phyloP scores from a whole-genome alignment of 2,329 filamentous ascomycete genomes.

The Tolypocladium pustulatum region DNA sequence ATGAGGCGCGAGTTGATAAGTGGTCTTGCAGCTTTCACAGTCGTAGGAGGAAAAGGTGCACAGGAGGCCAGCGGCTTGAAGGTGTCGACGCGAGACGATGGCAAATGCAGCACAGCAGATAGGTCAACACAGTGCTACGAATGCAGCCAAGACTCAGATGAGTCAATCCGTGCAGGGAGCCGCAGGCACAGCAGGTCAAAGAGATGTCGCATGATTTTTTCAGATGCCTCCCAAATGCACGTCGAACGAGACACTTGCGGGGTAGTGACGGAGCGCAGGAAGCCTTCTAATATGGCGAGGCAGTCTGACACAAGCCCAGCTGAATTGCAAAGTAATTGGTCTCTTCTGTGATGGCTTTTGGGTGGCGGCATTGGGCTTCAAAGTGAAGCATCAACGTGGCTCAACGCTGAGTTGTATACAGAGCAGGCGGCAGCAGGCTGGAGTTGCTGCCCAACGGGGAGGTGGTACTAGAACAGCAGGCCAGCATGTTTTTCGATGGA shows the following conservation, averaged over 20 bases:
- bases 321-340: neutral
- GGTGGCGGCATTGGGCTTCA: neutral
- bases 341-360: neutral
- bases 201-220: neutral
- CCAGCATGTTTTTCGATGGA: neutral
- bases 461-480: neutral
- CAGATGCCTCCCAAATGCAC: neutral
- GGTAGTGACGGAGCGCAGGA: neutral
- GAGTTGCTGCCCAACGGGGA: constrained; percentile 1
- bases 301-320: neutral
- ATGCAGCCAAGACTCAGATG: neutral
- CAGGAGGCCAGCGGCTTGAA: neutral
- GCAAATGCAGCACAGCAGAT: neutral
- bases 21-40: neutral
- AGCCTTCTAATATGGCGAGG: neutral
- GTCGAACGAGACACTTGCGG: neutral
- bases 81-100: neutral
- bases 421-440: neutral
- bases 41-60: neutral
- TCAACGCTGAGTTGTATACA: neutral
- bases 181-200: neutral
- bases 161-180: neutral
- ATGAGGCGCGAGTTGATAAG: neutral
- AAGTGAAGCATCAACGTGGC: neutral
- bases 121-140: neutral